Evolutionary conservation across 495 filamentous ascomycete genomes (phyloP).

Genomic region (Penicillium canescens): DNA sequence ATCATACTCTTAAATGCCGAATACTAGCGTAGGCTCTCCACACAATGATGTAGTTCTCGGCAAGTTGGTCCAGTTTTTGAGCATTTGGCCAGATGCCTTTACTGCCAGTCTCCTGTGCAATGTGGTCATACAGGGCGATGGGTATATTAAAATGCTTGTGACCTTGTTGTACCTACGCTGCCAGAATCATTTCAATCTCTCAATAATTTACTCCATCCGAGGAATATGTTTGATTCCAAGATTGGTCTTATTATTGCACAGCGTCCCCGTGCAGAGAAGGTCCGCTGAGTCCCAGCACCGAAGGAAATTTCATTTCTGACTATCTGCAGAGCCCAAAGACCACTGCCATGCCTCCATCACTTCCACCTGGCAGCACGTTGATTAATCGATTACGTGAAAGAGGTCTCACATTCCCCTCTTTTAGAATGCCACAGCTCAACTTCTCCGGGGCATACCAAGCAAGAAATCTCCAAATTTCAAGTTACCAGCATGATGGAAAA

Average conservation of each 20-base stretch:
- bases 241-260: slow-evolving; percentile 13
- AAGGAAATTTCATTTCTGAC: background rate
- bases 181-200: background rate
- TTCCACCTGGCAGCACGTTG: too few species aligned
- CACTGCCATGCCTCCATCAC: background rate
- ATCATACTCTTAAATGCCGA: background rate
- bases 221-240: slow-evolving; percentile 11
- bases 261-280: background rate
- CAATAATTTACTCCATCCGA: background rate
- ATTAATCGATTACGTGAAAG: too few species aligned
- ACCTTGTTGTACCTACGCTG: too few species aligned
- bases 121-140: background rate
- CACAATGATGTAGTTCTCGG: background rate
- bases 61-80: background rate
- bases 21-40: background rate
- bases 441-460: too few species aligned
- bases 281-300: background rate
- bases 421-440: too few species aligned
- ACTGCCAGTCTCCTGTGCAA: background rate
- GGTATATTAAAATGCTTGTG: too few species aligned
- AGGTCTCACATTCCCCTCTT: too few species aligned
- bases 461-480: too few species aligned
- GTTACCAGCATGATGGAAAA: too few species aligned
- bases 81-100: background rate
- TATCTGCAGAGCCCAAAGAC: background rate